phyloP scores from a whole-genome alignment of 441 rosid species.

The Codiaeum variegatum region DNA sequence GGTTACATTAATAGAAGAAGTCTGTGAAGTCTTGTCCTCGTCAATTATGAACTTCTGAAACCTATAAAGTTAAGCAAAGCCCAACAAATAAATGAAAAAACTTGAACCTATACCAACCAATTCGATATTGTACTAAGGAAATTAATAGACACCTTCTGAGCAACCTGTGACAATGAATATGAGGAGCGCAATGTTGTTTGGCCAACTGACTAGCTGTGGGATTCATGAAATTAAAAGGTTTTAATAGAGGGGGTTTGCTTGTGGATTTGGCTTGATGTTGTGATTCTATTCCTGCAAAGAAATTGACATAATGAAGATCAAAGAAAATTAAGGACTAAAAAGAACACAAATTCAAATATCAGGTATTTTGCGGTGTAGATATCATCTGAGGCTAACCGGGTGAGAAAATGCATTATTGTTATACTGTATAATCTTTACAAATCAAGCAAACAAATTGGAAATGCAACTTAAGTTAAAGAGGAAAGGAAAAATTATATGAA shows the following conservation, averaged over 20 bases:
- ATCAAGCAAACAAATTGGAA: neutral
- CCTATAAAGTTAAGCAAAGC: constrained; percentile 29
- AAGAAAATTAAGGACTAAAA: neutral
- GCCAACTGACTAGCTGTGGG: constrained; percentile 93
- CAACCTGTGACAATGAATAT: constrained; percentile 35
- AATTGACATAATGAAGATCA: neutral
- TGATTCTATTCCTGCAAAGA: constrained; percentile 35
- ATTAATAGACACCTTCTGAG: constrained; percentile 36
- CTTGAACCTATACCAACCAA: neutral
- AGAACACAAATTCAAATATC: neutral
- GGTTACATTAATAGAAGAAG: constrained; percentile 45
- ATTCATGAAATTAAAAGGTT: constrained; percentile 76
- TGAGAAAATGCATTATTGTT: neutral
- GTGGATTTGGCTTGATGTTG: constrained; percentile 22
- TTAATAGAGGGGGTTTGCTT: constrained; percentile 30
- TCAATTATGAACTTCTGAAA: constrained; percentile 33
- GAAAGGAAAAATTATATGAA: neutral
- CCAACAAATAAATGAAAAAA: neutral
- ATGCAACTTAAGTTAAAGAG: neutral
- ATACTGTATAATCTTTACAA: neutral
- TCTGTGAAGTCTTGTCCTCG: constrained; percentile 31
- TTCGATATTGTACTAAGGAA: neutral
- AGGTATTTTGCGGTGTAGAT: neutral
- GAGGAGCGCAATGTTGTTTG: constrained; percentile 46
- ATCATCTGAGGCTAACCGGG: neutral